Conservation (phyloP, 2,329 filamentous ascomycete genomes). For the Fusarium udum region DNA sequence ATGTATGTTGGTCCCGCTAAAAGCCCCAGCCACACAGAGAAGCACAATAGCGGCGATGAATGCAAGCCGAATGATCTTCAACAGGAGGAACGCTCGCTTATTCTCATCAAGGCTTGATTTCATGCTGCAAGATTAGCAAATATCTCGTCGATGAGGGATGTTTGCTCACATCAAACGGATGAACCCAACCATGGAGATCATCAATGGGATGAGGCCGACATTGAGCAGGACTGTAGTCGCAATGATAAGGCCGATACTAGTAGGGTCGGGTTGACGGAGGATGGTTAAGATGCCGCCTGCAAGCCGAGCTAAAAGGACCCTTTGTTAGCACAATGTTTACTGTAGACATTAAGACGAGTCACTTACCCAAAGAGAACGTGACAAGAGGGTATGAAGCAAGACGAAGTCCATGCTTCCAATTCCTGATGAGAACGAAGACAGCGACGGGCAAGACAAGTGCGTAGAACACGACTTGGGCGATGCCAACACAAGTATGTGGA, state of each 20-base stretch:
- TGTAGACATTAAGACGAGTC: accelerated
- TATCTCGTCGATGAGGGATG: accelerated
- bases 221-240: neutral
- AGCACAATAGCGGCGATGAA: neutral
- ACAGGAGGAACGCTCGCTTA: neutral
- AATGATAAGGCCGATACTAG: neutral
- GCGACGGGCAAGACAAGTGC: neutral
- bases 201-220: neutral
- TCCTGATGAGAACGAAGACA: neutral
- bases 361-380: neutral
- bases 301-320: neutral
- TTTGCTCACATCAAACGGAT: neutral
- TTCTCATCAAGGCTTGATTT: neutral
- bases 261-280: neutral
- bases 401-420: neutral
- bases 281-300: neutral
- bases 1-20: neutral
- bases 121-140: neutral
- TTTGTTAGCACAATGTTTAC: accelerated
- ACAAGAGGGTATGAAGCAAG: neutral
- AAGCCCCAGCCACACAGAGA: neutral
- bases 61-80: neutral
- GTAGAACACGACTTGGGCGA: neutral
- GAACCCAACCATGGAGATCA: neutral
- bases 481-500: neutral